phyloP scores from a whole-genome alignment of 352 stramenopile species.

The Phytophthora cajani region DNA sequence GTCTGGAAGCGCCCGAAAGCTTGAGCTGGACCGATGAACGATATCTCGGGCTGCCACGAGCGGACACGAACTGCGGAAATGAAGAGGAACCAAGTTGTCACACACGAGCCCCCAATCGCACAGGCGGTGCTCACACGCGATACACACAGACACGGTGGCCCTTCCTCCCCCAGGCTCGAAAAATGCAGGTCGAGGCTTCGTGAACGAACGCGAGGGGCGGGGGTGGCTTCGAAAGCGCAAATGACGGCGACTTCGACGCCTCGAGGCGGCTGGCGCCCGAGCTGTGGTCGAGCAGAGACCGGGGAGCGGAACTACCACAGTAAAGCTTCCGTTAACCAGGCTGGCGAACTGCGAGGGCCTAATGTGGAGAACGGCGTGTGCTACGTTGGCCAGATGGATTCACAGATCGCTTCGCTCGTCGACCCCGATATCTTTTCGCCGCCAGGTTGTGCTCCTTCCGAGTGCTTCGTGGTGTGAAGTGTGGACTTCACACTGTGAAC shows the following conservation, averaged over 20 bases:
- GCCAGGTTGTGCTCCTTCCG: background rate
- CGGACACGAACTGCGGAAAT: conserved; percentile 19
- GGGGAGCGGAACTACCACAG: background rate
- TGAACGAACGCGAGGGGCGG: background rate
- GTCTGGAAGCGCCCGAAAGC: conserved; percentile 11
- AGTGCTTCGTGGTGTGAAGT: background rate
- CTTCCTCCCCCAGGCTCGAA: conserved; percentile 21
- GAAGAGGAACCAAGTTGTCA: conserved; percentile 13
- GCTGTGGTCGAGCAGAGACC: conserved; percentile 20
- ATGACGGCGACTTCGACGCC: conserved; percentile 20
- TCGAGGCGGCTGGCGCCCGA: conserved; percentile 20
- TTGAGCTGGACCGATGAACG: conserved; percentile 21
- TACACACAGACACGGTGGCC: conserved; percentile 13
- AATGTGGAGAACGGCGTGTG: conserved; percentile 3
- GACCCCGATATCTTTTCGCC: conserved; percentile 4
- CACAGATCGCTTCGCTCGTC: conserved; percentile 2
- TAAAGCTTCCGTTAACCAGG: conserved; percentile 10
- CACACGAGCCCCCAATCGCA: conserved; percentile 5
- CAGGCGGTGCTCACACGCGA: conserved; percentile 10
- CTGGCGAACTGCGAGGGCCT: conserved; percentile 10
- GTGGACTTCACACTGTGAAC: background rate
- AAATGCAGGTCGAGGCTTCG: conserved; percentile 34
- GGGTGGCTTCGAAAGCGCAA: conserved; percentile 11
- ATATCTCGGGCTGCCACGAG: conserved; percentile 17
- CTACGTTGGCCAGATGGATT: conserved; percentile 23